Base-by-base conservation (phyloP, 78 protist species). In the Dictyostelium brefeldianum region DNA sequence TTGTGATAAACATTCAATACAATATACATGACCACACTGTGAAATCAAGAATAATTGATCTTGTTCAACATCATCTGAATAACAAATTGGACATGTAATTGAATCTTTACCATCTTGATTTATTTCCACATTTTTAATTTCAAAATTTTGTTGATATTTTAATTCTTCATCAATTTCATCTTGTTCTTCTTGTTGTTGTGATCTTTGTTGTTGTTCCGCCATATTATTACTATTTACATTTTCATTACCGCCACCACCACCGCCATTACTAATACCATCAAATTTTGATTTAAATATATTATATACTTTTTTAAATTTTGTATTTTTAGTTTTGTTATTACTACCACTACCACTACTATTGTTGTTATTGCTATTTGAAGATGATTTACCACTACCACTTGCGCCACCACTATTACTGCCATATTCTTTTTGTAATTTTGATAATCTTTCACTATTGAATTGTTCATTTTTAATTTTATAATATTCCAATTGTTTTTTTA, bases 21-120 rank as follows among this genome's bases (percentile, higher is more conserved):
- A 78, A 78, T 78, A 78, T 5, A n/a, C 15, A 78, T 78, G 83
- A 54, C 51, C 36, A 54, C 83, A 78, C 56, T 78, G 83, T 9
- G 83, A 78, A n/a, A 78, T 54, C 18, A 17, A 20, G 56, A 78
- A 78, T 17, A 54, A 27, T 31, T 78, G 36, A 14, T 51, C 71
- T 12, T n/a, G 56, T 71, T 36, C 50, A 18, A 75, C 27, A 9
- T 78, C 47, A 54, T 78, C 83, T 18, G 22, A 64, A 78, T 54
- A 78, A 46, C 83, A 78, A 54, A 78, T 54, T 27, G 83, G 71
- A 18, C 83, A 78, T 2, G 57, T 27, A 18, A 46, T 73, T 27
- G 75, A 29, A 14, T 20, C 11, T 7, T 56, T 57, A n/a, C 22
- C 67, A 57, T 14, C 8, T 20, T 56, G 10, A 59, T 62, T 22